Evolutionary conservation across 192 early-diverging fungal genomes (phyloP).

Genomic region (Linnemannia zychae): DNA sequence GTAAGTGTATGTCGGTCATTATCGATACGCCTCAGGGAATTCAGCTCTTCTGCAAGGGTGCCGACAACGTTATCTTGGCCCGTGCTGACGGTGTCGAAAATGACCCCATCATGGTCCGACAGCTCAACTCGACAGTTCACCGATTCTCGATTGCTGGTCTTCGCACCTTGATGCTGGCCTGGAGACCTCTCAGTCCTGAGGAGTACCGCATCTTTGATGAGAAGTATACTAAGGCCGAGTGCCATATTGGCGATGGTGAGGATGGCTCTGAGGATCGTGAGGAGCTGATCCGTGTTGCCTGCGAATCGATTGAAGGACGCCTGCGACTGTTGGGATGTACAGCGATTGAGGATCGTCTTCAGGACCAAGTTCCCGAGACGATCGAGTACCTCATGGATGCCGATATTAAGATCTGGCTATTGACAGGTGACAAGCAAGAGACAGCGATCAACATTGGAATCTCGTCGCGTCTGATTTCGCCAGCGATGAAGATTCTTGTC

Average conservation of each 20-base stretch:
- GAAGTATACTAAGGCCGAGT: constrained; percentile 79
- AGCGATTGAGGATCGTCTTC: constrained; percentile 96
- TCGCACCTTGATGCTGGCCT: constrained; percentile 92
- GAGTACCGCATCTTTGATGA: constrained; percentile 87
- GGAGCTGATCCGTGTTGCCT: constrained; percentile 84
- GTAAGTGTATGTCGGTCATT: constrained; percentile 95
- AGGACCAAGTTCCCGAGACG: constrained; percentile 97
- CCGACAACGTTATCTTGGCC: constrained; percentile 95
- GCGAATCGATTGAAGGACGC: constrained; percentile 92
- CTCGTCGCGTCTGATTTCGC: constrained; percentile 91
- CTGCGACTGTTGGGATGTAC: constrained; percentile 91
- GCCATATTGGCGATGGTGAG: constrained; percentile 43
- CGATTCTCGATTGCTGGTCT: constrained; percentile 91
- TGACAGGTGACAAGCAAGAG: constrained; percentile 96
- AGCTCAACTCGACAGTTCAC: constrained; percentile 73
- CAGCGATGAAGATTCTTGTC: constrained; percentile 93
- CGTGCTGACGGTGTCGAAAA: constrained; percentile 67
- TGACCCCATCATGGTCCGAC: constrained; percentile 71
- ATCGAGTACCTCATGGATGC: constrained; percentile 93
- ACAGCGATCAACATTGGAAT: constrained; percentile 99
- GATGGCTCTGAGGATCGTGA: constrained; percentile 71
- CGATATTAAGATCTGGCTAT: constrained; percentile 95
- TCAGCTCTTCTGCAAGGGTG: constrained; percentile 94
- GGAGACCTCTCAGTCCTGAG: constrained; percentile 83
- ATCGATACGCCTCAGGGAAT: constrained; percentile 88